phyloP scores from a whole-genome alignment of 2,329 filamentous ascomycete species.

The Fusarium guadeloupense region DNA sequence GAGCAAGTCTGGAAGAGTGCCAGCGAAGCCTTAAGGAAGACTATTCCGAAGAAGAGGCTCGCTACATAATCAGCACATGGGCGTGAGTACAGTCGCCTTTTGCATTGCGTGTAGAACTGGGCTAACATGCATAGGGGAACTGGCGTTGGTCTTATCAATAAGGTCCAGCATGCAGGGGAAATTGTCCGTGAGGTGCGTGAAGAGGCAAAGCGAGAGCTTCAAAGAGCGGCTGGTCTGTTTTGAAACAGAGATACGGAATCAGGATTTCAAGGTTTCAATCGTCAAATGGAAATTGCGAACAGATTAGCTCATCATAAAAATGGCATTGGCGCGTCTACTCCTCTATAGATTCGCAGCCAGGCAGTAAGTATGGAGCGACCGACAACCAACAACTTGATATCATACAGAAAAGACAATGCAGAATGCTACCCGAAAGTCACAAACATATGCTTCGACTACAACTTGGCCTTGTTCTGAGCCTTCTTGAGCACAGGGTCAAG shows the following conservation, averaged over 20 bases:
- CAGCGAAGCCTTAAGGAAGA: conserved; percentile 51
- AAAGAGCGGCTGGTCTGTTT: conserved; percentile 39
- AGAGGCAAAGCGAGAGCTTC: conserved; percentile 49
- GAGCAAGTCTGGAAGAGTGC: conserved; percentile 55
- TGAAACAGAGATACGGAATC: background rate
- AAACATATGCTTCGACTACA: conserved; percentile 59
- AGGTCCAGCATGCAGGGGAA: conserved; percentile 52
- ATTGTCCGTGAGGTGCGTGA: conserved; percentile 55
- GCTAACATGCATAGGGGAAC: conserved; percentile 49
- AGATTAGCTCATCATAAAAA: conserved; percentile 13
- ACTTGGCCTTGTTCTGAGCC: conserved; percentile 83
- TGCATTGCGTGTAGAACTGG: background rate
- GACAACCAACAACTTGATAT: conserved; percentile 34
- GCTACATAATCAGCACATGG: conserved; percentile 49
- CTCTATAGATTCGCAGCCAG: conserved; percentile 33
- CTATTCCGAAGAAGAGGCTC: conserved; percentile 47
- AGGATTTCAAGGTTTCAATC: background rate
- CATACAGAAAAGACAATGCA: conserved; percentile 33
- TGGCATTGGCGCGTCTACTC: conserved; percentile 24
- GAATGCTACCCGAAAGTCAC: conserved; percentile 3
- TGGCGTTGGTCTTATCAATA: conserved; percentile 57
- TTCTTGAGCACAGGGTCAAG: conserved; percentile 92
- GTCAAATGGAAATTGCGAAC: conserved; percentile 27
- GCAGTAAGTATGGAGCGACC: conserved; percentile 2
- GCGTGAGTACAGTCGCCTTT: conserved; percentile 44